phyloP scores from a whole-genome alignment of 1,284 basidiomycete genomes.

The Cerrena zonata region DNA sequence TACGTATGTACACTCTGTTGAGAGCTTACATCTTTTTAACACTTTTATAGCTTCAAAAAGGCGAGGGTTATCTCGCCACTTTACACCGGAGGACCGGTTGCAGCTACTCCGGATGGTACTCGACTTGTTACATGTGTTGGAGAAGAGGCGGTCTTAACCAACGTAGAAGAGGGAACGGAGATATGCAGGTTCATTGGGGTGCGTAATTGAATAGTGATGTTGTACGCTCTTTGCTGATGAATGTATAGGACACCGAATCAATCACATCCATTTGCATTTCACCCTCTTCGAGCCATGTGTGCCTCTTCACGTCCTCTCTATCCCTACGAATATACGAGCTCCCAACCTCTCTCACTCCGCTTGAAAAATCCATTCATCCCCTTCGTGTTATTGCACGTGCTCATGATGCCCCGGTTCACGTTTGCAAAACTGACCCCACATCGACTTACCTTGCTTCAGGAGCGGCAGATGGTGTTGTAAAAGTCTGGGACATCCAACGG shows the following conservation, averaged over 20 bases:
- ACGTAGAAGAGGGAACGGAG: slow-evolving; percentile 67
- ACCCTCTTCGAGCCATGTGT: slow-evolving; percentile 54
- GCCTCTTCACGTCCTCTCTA: slow-evolving; percentile 65
- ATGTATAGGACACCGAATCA: slow-evolving; percentile 56
- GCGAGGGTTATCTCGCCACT: slow-evolving; percentile 67
- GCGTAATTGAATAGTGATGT: slow-evolving; percentile 29
- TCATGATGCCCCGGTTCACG: slow-evolving; percentile 89
- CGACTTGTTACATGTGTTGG: slow-evolving; percentile 82
- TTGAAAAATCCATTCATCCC: slow-evolving; percentile 51
- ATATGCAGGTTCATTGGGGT: slow-evolving; percentile 82
- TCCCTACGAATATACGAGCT: slow-evolving; percentile 67
- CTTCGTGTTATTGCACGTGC: slow-evolving; percentile 74
- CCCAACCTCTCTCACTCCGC: slow-evolving; percentile 38
- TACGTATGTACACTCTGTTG: slow-evolving; percentile 30
- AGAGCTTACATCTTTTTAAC: not conserved
- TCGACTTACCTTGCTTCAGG: slow-evolving; percentile 90
- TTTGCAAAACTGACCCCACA: slow-evolving; percentile 80
- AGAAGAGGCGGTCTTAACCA: slow-evolving; percentile 81
- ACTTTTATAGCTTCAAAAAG: slow-evolving; percentile 62
- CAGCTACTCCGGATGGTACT: slow-evolving; percentile 73
- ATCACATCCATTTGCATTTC: slow-evolving; percentile 64
- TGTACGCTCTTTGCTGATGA: slow-evolving; percentile 1
- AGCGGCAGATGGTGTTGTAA: slow-evolving; percentile 91
- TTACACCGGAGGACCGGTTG: slow-evolving; percentile 83
- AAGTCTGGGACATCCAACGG: slow-evolving; percentile 88